These are phyloP conservation scores for Claviceps sorghi DNA, from an alignment of 2,329 filamentous ascomycete species.

Conservation along the genomic window DNA sequence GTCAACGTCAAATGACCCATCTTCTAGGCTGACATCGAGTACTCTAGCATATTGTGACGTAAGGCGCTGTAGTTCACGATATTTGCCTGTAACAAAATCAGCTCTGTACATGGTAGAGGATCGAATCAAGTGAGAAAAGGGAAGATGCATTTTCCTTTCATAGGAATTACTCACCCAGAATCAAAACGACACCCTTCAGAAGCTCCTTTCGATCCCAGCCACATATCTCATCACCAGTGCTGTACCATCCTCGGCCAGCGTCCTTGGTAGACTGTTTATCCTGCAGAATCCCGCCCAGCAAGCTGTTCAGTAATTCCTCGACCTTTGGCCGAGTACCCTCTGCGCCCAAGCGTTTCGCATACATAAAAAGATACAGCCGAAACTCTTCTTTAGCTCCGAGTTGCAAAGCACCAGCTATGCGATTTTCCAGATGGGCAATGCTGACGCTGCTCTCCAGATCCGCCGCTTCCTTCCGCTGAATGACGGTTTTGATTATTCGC, in stretches of 20 bases:
- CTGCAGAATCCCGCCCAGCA: constrained; percentile 58
- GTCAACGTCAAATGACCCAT: constrained; percentile 28
- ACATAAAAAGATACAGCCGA: constrained; percentile 91
- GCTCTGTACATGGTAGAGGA: constrained; percentile 11
- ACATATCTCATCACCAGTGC: constrained; percentile 58
- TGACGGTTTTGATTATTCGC: constrained; percentile 73
- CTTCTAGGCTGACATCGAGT: constrained; percentile 46
- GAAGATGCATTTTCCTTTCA: background rate
- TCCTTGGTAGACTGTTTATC: constrained; percentile 35
- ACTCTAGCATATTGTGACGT: constrained; percentile 88
- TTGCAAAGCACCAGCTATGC: constrained; percentile 75
- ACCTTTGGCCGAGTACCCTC: constrained; percentile 81
- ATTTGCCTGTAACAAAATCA: constrained; percentile 56
- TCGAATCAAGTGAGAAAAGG: background rate
- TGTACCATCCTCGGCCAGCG: constrained; percentile 46
- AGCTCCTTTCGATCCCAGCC: constrained; percentile 84
- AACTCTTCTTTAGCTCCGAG: constrained; percentile 85
- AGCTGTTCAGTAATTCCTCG: constrained; percentile 72
- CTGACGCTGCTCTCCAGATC: constrained; percentile 81
- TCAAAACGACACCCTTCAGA: constrained; percentile 79
- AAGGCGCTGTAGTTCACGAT: constrained; percentile 80
- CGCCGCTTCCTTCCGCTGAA: constrained; percentile 83
- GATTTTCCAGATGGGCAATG: constrained; percentile 88
- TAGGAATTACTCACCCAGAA: constrained; percentile 55
- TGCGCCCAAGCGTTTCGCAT: constrained; percentile 84